Evolutionary conservation across 768 basidiomycete genomes (phyloP), one percentile per base, ranked within the genome.

Genomic region (Leccinum truebloodii): DNA sequence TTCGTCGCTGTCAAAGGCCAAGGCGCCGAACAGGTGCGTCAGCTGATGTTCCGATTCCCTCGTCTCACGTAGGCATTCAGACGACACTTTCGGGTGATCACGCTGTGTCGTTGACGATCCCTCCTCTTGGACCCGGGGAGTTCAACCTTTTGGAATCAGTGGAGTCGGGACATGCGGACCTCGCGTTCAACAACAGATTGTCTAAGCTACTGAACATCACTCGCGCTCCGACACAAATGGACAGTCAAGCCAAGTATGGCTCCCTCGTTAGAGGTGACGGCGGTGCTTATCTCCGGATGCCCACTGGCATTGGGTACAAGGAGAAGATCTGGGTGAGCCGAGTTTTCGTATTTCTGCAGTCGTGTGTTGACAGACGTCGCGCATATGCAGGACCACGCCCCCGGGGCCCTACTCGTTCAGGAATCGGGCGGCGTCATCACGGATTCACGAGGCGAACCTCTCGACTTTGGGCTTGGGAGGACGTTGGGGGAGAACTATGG

Each of bases 211-310:
- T 98, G 26, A 82, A 82, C 2, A 82, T 97, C 57, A 85, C 86
- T 18, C 77, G 82, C 2, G 71, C 81, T 0, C 87, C 91, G 9
- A 79, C 86, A 16, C 81, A 93, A 20, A 97, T 98, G 95, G 96
- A 98, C 72, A 92, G 90, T 71, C 95, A 98, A 73, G 95, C 95
- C 2, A 99, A 98, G 76, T 98, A 98, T 65, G 86, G 89, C 32
- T 87, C 87, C 69, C 83, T 98, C 14, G 86, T 87, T 5, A 79
- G 95, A 46, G 94, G 95, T 0, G 90, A 96, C 59, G 95, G 94
- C 1, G 88, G 86, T 1, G 83, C 84, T 37, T 96, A 94, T 71
- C 76, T 94, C 50, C 80, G 92, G 10, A 87, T 93, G 81, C 92
- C 92, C 0, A 86, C 86, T 1, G 86, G 86, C 6, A 77, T 83